These are phyloP conservation scores for Talaromyces sp. DNA, from an alignment of 2,329 filamentous ascomycete genomes.

Conservation along the genomic window DNA sequence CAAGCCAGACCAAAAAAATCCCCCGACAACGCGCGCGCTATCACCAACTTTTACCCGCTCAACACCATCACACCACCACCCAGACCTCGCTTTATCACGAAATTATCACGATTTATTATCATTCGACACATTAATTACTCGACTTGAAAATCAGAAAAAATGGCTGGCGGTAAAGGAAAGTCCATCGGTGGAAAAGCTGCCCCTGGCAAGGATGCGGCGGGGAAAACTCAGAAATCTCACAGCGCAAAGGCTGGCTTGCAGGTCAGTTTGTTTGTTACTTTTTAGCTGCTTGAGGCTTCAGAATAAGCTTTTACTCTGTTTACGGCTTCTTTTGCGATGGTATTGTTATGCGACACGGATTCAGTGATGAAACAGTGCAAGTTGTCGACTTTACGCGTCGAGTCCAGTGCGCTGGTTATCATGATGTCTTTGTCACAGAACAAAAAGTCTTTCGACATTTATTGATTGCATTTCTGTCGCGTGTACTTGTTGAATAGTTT, in stretches of 20 bases:
- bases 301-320: slow-evolving; percentile 16
- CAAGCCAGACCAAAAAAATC: slow-evolving; percentile 1
- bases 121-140: background rate
- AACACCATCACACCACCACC: slow-evolving; percentile 10
- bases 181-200: slow-evolving; percentile 87
- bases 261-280: slow-evolving; percentile 52
- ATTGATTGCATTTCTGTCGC: background rate
- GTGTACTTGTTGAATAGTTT: background rate
- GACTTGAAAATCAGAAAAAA: slow-evolving; percentile 39
- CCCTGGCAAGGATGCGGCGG: slow-evolving; percentile 70
- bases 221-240: slow-evolving; percentile 90
- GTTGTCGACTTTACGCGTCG: slow-evolving; percentile 9
- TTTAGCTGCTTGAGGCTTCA: slow-evolving; percentile 42
- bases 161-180: slow-evolving; percentile 93
- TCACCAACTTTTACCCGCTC: slow-evolving; percentile 6
- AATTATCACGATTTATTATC: background rate
- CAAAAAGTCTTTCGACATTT: background rate
- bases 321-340: background rate
- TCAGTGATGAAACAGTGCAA: background rate
- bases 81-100: slow-evolving; percentile 1
- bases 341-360: slow-evolving; percentile 11
- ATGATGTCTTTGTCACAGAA: background rate
- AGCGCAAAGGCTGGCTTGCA: slow-evolving; percentile 92
- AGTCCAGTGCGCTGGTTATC: background rate
- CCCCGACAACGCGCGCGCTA: slow-evolving; percentile 14